Evolutionary conservation across 495 filamentous ascomycete genomes (phyloP), one percentile per base, ranked within the genome.

Genomic region (Saxophila tyrrhenica): DNA sequence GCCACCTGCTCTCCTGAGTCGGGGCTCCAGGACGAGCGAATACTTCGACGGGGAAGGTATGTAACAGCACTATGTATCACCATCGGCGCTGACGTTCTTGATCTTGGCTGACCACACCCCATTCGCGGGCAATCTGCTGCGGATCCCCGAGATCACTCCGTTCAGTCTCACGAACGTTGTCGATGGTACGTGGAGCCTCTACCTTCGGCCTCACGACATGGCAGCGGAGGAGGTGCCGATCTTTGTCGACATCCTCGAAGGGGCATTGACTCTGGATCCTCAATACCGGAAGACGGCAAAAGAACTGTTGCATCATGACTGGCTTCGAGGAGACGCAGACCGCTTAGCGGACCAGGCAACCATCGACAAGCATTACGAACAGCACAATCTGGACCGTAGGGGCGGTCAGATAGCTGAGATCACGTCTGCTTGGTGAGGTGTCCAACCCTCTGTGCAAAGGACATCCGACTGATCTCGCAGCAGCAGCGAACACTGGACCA

Each of bases 11-110:
- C 43, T 55, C 47, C 25, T 55, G 10, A 29, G 39, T 19, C 41
- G 44, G 15, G 52, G 52, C 7, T n/a, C 10, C 38, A 46, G 20
- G 29, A 48, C 52, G 17, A 0, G 22, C 19, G 3, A 49, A 38
- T 55, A 48, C 45, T 55, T 55, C 25, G 45, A 55, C 22, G 17
- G 20, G 11, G 11, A 49, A 38, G 52, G 51, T 38, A 35, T 15
- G 23, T 50, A 23, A n/a, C n/a, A n/a, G n/a, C n/a, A n/a, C n/a
- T n/a, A n/a, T n/a, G n/a, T n/a, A n/a, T n/a, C n/a, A n/a, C n/a
- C n/a, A n/a, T n/a, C n/a, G n/a, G n/a, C n/a, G n/a, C n/a, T n/a
- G n/a, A n/a, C n/a, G n/a, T n/a, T n/a, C n/a, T n/a, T n/a, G n/a
- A n/a, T n/a, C n/a, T n/a, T n/a, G n/a, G n/a, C n/a, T n/a, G n/a